phyloP scores from a whole-genome alignment of 208 protist species.

The Histomonas meleagridis region DNA sequence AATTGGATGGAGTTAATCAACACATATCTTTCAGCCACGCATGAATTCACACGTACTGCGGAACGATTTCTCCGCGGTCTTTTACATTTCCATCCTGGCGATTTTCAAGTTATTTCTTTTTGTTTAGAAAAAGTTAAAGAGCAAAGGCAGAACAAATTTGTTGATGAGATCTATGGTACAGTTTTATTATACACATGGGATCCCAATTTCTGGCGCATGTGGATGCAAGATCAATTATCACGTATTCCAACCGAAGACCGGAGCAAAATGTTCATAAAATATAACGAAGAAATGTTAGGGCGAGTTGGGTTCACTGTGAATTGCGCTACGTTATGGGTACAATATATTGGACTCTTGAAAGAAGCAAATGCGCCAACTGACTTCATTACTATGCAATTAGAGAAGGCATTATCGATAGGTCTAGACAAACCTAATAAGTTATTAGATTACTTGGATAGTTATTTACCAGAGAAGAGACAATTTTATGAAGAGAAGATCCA shows the following conservation, averaged over 20 bases:
- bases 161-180: not conserved
- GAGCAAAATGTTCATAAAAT: not conserved
- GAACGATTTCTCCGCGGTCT: not conserved
- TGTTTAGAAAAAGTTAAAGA: not conserved
- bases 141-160: not conserved
- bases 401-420: not conserved
- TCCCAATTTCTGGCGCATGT: not conserved
- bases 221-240: not conserved
- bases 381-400: not conserved
- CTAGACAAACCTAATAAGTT: not conserved
- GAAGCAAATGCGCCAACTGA: not conserved
- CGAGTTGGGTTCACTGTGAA: not conserved
- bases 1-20: not conserved
- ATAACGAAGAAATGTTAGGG: not conserved
- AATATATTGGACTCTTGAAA: not conserved
- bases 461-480: not conserved
- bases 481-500: not conserved
- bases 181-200: not conserved
- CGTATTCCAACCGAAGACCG: not conserved
- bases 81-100: not conserved
- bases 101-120: not conserved
- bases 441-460: not conserved
- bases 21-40: not conserved
- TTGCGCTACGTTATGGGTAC: not conserved
- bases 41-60: not conserved